These are phyloP conservation scores for Oenanthe sinensis DNA, from an alignment of 129 eudicot species.

Conservation along the genomic window DNA sequence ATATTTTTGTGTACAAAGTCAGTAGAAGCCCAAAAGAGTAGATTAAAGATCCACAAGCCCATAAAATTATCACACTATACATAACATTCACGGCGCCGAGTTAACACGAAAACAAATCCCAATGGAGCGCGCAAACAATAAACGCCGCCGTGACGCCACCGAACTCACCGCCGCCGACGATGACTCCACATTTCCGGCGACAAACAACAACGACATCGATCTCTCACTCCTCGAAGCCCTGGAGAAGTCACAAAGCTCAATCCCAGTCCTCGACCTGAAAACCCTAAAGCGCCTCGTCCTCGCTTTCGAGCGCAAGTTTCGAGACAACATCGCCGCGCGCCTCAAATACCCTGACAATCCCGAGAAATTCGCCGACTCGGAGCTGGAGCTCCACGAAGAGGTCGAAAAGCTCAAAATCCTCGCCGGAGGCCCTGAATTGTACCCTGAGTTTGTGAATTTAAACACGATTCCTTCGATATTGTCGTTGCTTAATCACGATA, in stretches of 20 bases:
- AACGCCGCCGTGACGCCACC: slow-evolving; percentile 42
- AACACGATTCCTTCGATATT: slow-evolving; percentile 62
- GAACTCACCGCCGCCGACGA: slow-evolving; percentile 18
- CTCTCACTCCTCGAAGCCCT: slow-evolving; percentile 56
- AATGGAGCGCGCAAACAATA: slow-evolving; percentile 35
- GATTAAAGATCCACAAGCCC: background rate
- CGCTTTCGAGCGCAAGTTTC: slow-evolving; percentile 79
- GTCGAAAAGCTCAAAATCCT: slow-evolving; percentile 84
- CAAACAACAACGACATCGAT: slow-evolving; percentile 33
- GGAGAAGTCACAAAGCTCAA: slow-evolving; percentile 50
- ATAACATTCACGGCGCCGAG: background rate
- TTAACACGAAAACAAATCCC: slow-evolving; percentile 17
- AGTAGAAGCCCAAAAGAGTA: background rate
- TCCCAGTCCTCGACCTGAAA: slow-evolving; percentile 74
- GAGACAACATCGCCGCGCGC: slow-evolving; percentile 91
- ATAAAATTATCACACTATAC: background rate
- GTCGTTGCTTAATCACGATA: slow-evolving; percentile 67
- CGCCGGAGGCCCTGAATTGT: slow-evolving; percentile 84
- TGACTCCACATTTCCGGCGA: slow-evolving; percentile 4
- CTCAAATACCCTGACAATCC: slow-evolving; percentile 88
- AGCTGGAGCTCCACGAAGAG: slow-evolving; percentile 88
- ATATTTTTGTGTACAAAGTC: too few relatives aligned
- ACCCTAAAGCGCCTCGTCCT: slow-evolving; percentile 80
- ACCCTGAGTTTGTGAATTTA: slow-evolving; percentile 65
- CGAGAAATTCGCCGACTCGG: slow-evolving; percentile 95